Percentiles rank a stretch among this genome's conserved stretches.
These are phyloP conservation scores for Aspergillus floridensis DNA, from an alignment of 2,329 filamentous ascomycete species.

Conservation along the genomic window DNA sequence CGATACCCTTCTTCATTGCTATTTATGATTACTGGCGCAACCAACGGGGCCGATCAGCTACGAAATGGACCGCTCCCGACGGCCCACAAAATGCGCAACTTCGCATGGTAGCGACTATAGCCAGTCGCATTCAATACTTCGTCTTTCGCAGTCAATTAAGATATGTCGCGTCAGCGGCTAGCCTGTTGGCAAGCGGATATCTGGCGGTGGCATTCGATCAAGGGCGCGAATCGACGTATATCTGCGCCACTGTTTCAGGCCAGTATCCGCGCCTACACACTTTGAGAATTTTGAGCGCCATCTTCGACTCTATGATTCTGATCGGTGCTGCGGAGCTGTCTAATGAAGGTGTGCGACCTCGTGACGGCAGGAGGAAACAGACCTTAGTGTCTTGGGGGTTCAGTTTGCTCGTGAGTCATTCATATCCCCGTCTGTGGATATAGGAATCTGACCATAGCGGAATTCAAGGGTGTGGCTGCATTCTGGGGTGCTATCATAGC, in stretches of 20 bases:
- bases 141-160: slow-evolving; percentile 36
- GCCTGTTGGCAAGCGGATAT: slow-evolving; percentile 41
- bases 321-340: slow-evolving; percentile 33
- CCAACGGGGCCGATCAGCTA: slow-evolving; percentile 22
- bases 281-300: slow-evolving; percentile 37
- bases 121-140: slow-evolving; percentile 30
- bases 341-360: slow-evolving; percentile 18
- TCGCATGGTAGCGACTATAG: slow-evolving; percentile 22
- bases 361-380: slow-evolving; percentile 26
- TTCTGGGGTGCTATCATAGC: slow-evolving; percentile 37
- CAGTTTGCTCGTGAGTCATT: slow-evolving; percentile 29
- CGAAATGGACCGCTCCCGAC: slow-evolving; percentile 20
- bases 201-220: slow-evolving; percentile 34
- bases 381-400: slow-evolving; percentile 28
- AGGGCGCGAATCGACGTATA: slow-evolving; percentile 47
- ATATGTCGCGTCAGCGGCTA: slow-evolving; percentile 38
- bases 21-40: slow-evolving; percentile 42
- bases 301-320: slow-evolving; percentile 45
- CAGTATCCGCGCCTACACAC: slow-evolving; percentile 34
- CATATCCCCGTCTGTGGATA: slow-evolving; percentile 1
- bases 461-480: slow-evolving; percentile 33
- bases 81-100: slow-evolving; percentile 17
- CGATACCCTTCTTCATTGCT: slow-evolving; percentile 42
- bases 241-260: slow-evolving; percentile 45
- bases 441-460: not conserved